A percentile compares a stretch with the other conserved stretches of the same genome.
Conservation (phyloP, 306 rosid species). For the Geum urbanum region DNA sequence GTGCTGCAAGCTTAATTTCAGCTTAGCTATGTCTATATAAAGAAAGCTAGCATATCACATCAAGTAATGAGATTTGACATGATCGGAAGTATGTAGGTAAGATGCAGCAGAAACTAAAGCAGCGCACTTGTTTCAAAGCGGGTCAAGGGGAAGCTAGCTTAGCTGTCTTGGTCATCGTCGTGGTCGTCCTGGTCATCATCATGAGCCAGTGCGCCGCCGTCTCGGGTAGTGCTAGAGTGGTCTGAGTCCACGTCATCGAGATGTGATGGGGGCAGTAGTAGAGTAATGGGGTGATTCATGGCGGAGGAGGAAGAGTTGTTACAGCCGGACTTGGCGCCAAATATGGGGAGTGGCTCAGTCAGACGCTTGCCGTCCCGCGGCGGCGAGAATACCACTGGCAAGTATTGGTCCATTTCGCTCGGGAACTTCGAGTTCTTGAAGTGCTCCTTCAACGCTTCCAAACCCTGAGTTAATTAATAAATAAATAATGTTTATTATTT, state of each 20-base stretch:
- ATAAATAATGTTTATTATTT: not conserved
- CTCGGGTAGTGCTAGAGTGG: slow-evolving; percentile 22
- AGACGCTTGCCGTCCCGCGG: slow-evolving; percentile 74
- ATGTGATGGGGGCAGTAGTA: slow-evolving; percentile 1
- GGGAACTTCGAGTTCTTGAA: slow-evolving; percentile 97
- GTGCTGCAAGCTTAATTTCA: not conserved
- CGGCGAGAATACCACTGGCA: slow-evolving; percentile 76
- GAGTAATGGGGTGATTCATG: slow-evolving; percentile 5
- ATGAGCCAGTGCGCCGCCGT: slow-evolving; percentile 31
- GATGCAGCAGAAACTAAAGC: too few relatives aligned
- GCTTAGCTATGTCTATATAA: not conserved
- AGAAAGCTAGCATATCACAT: not conserved
- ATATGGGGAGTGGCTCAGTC: slow-evolving; percentile 68
- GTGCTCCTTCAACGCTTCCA: slow-evolving; percentile 89
- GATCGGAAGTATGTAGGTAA: not conserved
- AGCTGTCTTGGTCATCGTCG: slow-evolving; percentile 8
- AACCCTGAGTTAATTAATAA: slow-evolving; percentile 37
- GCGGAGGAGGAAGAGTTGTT: not conserved
- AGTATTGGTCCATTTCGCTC: slow-evolving; percentile 72
- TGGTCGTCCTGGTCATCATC: slow-evolving; percentile 9
- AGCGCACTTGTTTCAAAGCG: not conserved
- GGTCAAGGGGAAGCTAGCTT: too few relatives aligned
- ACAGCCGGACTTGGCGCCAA: slow-evolving; percentile 25
- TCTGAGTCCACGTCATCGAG: slow-evolving; percentile 17
- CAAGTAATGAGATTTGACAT: slow-evolving; percentile 1